phyloP scores from a whole-genome alignment of 345 rosid genomes.

The Mallotus nudiflorus region DNA sequence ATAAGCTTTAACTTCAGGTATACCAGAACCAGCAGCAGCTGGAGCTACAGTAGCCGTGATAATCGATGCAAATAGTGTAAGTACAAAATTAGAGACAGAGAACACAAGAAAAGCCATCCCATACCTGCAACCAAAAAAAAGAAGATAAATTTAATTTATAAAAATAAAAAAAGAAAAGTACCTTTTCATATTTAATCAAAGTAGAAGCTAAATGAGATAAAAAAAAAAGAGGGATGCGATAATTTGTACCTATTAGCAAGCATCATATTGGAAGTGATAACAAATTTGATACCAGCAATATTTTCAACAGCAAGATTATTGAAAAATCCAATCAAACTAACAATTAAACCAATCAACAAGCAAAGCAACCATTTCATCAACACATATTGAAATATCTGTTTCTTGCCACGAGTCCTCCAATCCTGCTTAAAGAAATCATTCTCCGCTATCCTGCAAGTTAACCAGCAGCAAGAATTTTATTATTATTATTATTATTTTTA shows the following conservation, averaged over 20 bases:
- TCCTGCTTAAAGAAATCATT: constrained; percentile 92
- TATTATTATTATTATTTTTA: background rate
- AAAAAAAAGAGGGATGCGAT: background rate
- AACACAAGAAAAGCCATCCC: constrained; percentile 70
- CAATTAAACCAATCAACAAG: constrained; percentile 60
- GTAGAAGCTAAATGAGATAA: too few relatives aligned
- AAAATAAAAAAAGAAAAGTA: too few relatives aligned
- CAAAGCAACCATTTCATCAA: constrained; percentile 85
- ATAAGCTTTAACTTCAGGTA: constrained; percentile 96
- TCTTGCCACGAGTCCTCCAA: constrained; percentile 71
- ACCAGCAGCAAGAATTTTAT: background rate
- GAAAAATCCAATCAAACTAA: constrained; percentile 74
- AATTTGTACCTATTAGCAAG: constrained; percentile 55
- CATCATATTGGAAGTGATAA: constrained; percentile 92
- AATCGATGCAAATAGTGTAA: constrained; percentile 64
- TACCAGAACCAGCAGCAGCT: constrained; percentile 94
- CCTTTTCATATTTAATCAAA: too few relatives aligned
- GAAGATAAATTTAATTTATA: too few relatives aligned
- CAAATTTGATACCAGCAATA: constrained; percentile 79
- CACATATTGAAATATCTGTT: constrained; percentile 66
- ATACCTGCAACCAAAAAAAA: constrained; percentile 42
- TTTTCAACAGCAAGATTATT: constrained; percentile 92
- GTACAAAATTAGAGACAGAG: constrained; percentile 59
- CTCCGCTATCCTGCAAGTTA: constrained; percentile 58
- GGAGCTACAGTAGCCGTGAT: constrained; percentile 72